Evolutionary conservation across 768 basidiomycete species (phyloP).

Genomic region (Mycena crocata): DNA sequence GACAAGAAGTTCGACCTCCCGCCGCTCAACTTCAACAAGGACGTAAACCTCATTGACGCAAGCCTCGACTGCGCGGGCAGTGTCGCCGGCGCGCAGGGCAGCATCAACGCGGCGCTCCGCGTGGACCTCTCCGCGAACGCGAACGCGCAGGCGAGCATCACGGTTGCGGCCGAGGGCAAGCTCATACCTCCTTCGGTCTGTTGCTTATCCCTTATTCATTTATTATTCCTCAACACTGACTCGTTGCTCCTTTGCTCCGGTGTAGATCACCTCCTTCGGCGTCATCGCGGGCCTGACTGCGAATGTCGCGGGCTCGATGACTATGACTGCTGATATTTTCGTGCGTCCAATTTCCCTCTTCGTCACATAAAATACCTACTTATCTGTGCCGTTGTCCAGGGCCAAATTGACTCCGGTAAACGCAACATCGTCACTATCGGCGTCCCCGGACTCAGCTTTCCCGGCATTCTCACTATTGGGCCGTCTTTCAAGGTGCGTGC

Average conservation of each 20-base stretch:
- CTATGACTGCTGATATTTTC: conserved; percentile 49
- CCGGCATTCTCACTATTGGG: conserved; percentile 60
- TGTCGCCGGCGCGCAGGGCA: too few relatives aligned
- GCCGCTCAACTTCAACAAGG: conserved; percentile 30
- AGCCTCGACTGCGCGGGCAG: conserved; percentile 6
- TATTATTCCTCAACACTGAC: neutral
- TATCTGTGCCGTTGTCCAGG: too few relatives aligned
- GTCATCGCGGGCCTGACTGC: conserved; percentile 48
- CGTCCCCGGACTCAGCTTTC: conserved; percentile 57
- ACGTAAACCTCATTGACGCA: conserved; percentile 24
- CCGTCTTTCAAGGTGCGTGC: conserved; percentile 33
- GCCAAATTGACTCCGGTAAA: conserved; percentile 55
- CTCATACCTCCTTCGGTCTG: conserved; percentile 42
- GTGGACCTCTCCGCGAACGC: conserved; percentile 29
- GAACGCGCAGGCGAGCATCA: conserved; percentile 25
- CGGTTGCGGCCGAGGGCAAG: conserved; percentile 40
- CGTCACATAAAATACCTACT: neutral
- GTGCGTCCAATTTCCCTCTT: conserved; percentile 37
- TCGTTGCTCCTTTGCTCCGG: too few relatives aligned
- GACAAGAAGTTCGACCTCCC: conserved; percentile 12
- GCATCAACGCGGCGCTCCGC: neutral
- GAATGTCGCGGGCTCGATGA: conserved; percentile 51
- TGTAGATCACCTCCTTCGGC: conserved; percentile 8
- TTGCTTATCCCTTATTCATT: neutral
- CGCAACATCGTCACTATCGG: conserved; percentile 55